These are phyloP conservation scores for Proliferodiscus dingleyae DNA, from an alignment of 2,329 filamentous ascomycete species.

Conservation along the genomic window DNA sequence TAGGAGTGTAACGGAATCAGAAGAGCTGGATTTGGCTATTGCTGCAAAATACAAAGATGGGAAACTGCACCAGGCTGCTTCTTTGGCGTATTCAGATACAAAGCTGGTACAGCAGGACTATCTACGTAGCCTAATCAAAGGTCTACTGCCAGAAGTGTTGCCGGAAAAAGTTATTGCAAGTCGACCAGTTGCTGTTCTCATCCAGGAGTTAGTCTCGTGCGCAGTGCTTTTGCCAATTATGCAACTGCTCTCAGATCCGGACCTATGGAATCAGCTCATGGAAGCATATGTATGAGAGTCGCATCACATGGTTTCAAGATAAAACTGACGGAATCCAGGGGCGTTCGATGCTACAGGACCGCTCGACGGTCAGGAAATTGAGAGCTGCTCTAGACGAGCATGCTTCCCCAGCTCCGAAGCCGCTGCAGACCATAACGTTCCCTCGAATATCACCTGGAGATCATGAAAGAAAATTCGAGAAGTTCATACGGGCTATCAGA, in stretches of 20 bases:
- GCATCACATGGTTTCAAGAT: not conserved
- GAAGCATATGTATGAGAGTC: constrained; percentile 68
- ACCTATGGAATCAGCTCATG: constrained; percentile 96
- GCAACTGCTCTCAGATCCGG: constrained; percentile 78
- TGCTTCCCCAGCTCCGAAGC: constrained; percentile 71
- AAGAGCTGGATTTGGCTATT: constrained; percentile 92
- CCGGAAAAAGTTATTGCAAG: constrained; percentile 72
- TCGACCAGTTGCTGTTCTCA: constrained; percentile 70
- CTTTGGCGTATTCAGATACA: constrained; percentile 75
- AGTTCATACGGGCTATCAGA: constrained; percentile 84
- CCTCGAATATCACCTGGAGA: constrained; percentile 78
- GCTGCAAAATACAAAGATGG: constrained; percentile 91
- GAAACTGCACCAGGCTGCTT: constrained; percentile 80
- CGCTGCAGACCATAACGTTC: constrained; percentile 61
- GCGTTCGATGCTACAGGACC: constrained; percentile 82
- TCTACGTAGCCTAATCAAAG: constrained; percentile 67
- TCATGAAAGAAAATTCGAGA: constrained; percentile 88
- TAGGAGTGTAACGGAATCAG: constrained; percentile 87
- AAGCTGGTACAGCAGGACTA: constrained; percentile 86
- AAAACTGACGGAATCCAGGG: constrained; percentile 43
- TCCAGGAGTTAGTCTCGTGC: constrained; percentile 88
- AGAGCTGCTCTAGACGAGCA: constrained; percentile 91
- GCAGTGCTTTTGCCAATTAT: constrained; percentile 82
- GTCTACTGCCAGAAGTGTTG: constrained; percentile 69
- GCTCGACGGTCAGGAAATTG: constrained; percentile 88